Evolutionary conservation across 164 flowering plant genomes (phyloP), one percentile per base, ranked within the genome.

Genomic region (Berberis vulgaris): DNA sequence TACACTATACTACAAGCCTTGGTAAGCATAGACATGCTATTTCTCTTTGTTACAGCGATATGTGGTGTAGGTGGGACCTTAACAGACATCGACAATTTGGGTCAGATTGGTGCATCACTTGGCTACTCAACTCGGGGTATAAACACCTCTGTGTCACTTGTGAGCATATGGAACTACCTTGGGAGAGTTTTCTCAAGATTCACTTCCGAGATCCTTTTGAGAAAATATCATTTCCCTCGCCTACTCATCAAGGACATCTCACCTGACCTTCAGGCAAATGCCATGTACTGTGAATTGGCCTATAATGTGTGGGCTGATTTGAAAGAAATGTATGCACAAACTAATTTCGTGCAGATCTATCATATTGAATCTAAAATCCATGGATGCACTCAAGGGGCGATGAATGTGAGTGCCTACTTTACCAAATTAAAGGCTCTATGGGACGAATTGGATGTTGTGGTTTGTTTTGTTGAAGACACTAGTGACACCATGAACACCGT

Each of bases 81-180:
- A 54, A 68, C 71, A 2, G 62, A 68, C 38, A 43, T 72, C 4
- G 68, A 72, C 43, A 72, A 72, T 10, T 59, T 72, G 55, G 75
- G 71, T n/a, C 75, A 72, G 43, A 55, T 72, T 4, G 75, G 75
- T 1, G 67, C 64, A 44, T 64, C 75, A 2, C n/a, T 72, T 43
- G 71, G 68, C 41, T 72, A 72, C 52, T 63, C 62, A 2, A 43
- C 62, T 41, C 60, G 5, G 9, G 64, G 57, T 11, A 46, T 60
- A 9, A 64, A 57, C 43, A 53, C 68, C 5, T 67, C 65, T 54
- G 71, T 65, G 2, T 81, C 88, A 1, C 79, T 84, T 0, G 77
- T 84, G 4, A 84, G 84, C 67, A 76, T 82, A 41, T 81, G 88
- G 88, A 84, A 80, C 46, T 80, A 76, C 73, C 72, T 80, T 38